These are phyloP conservation scores for Tremellales sp. DNA, from an alignment of 1,284 basidiomycete species.

Conservation along the genomic window DNA sequence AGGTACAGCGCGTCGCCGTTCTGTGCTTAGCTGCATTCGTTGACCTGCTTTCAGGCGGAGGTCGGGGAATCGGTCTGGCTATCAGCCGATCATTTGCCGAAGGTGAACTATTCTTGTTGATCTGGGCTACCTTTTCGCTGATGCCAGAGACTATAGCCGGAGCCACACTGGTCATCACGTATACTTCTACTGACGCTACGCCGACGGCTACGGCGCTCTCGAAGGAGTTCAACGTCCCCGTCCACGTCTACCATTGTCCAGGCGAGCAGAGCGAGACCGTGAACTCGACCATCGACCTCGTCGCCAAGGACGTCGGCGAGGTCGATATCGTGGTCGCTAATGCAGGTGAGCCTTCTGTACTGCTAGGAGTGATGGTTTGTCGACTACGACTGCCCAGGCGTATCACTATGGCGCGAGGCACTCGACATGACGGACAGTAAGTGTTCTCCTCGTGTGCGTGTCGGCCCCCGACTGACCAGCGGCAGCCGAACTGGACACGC, in stretches of 20 bases:
- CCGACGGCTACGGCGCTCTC: conserved; percentile 23
- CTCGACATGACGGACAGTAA: conserved; percentile 41
- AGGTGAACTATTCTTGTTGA: conserved; percentile 12
- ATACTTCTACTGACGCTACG: conserved; percentile 37
- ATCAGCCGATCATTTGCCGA: conserved; percentile 28
- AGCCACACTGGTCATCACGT: conserved; percentile 42
- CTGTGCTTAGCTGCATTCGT: background rate
- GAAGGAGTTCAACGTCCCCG: conserved; percentile 22
- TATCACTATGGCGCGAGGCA: conserved; percentile 40
- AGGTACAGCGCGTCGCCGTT: conserved; percentile 5
- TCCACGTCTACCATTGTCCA: conserved; percentile 40
- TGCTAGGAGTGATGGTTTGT: background rate
- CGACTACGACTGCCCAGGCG: conserved; percentile 15
- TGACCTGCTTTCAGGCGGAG: conserved; percentile 16
- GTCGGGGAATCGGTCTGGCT: conserved; percentile 32
- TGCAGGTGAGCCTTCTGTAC: conserved; percentile 18
- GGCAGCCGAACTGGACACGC: conserved; percentile 34
- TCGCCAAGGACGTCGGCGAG: conserved; percentile 28
- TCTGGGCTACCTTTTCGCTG: background rate
- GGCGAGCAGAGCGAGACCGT: conserved; percentile 28
- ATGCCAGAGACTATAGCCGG: conserved; percentile 22
- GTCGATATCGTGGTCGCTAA: conserved; percentile 36
- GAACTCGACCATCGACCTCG: conserved; percentile 26
- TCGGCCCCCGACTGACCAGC: background rate
- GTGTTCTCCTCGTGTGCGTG: conserved; percentile 4